Percentiles rank a stretch among this genome's conserved stretches.
phyloP scores from a whole-genome alignment of 208 protist species.

The Leishmania turanica region DNA sequence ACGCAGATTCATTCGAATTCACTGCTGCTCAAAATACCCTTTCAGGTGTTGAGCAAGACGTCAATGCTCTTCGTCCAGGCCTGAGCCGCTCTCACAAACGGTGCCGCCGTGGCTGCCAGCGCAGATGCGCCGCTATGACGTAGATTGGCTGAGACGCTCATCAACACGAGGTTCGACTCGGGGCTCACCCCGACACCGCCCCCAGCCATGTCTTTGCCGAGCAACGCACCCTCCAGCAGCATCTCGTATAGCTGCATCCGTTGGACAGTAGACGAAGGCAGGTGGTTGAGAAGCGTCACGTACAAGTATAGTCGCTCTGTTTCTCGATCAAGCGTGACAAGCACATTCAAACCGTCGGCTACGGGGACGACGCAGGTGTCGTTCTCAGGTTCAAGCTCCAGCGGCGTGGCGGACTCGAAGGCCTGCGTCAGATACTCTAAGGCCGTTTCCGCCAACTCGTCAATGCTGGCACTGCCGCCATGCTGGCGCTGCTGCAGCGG shows the following conservation, averaged over 20 bases:
- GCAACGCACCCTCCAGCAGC: conserved; percentile 73
- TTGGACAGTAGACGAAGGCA: conserved; percentile 38
- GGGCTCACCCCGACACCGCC: conserved; percentile 71
- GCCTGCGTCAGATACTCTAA: conserved; percentile 35
- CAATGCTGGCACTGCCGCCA: conserved; percentile 6
- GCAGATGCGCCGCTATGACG: conserved; percentile 49
- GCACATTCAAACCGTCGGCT: conserved; percentile 36
- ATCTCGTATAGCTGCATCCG: conserved; percentile 68
- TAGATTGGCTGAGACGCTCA: conserved; percentile 70
- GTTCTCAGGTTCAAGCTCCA: conserved; percentile 57
- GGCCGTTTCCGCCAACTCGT: conserved; percentile 24
- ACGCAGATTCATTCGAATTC: not conserved
- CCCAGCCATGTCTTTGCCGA: conserved; percentile 81
- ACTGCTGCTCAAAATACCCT: not conserved
- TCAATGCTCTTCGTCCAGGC: conserved; percentile 40
- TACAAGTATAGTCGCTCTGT: conserved; percentile 82
- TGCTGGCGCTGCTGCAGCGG: not conserved
- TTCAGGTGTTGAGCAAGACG: not conserved
- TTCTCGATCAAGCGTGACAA: conserved; percentile 75
- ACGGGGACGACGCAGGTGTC: conserved; percentile 71
- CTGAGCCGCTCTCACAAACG: conserved; percentile 56
- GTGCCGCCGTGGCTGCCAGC: conserved; percentile 41
- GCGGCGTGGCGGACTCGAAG: conserved; percentile 19
- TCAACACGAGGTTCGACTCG: conserved; percentile 68
- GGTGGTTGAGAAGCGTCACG: conserved; percentile 60